These are phyloP conservation scores for Paracoccidioides brasiliensis DNA, from an alignment of 2,329 filamentous ascomycete genomes.

Conservation along the genomic window DNA sequence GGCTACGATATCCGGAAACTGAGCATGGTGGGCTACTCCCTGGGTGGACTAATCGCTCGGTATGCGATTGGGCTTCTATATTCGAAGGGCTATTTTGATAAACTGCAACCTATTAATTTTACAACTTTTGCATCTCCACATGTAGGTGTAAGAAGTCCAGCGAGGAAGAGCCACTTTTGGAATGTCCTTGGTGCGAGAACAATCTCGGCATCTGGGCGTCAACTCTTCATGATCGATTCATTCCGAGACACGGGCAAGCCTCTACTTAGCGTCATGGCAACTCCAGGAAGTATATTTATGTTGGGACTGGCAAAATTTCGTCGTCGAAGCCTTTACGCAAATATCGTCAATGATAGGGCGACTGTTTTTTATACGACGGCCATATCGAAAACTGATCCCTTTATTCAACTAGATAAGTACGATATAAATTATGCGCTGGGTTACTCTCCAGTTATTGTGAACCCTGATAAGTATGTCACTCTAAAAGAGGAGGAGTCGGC, in stretches of 20 bases:
- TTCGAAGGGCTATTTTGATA: slow-evolving; percentile 65
- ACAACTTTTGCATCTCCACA: slow-evolving; percentile 82
- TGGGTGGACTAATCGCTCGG: slow-evolving; percentile 73
- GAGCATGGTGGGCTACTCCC: slow-evolving; percentile 78
- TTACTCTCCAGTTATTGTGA: slow-evolving; percentile 63
- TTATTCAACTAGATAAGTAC: slow-evolving; percentile 50
- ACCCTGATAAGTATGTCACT: slow-evolving; percentile 31
- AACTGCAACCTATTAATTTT: slow-evolving; percentile 79
- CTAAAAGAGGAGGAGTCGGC: slow-evolving; percentile 16
- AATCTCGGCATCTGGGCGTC: slow-evolving; percentile 68
- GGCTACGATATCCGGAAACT: slow-evolving; percentile 67
- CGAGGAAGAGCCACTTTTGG: slow-evolving; percentile 57
- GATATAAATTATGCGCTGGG: slow-evolving; percentile 61
- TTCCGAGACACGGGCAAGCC: slow-evolving; percentile 76
- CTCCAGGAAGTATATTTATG: slow-evolving; percentile 76
- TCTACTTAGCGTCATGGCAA: slow-evolving; percentile 67
- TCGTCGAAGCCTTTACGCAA: slow-evolving; percentile 66
- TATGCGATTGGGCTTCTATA: slow-evolving; percentile 78
- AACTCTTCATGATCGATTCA: slow-evolving; percentile 74
- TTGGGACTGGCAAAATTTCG: slow-evolving; percentile 63
- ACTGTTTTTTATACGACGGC: slow-evolving; percentile 73
- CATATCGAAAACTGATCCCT: slow-evolving; percentile 68
- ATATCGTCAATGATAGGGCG: slow-evolving; percentile 73
- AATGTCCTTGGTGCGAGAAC: slow-evolving; percentile 75
- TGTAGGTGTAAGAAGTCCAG: slow-evolving; percentile 59